Percentiles rank a stretch among this genome's conserved stretches.
phyloP scores from a whole-genome alignment of 169 alveolate genomes.

The Miamiensis avidus region DNA sequence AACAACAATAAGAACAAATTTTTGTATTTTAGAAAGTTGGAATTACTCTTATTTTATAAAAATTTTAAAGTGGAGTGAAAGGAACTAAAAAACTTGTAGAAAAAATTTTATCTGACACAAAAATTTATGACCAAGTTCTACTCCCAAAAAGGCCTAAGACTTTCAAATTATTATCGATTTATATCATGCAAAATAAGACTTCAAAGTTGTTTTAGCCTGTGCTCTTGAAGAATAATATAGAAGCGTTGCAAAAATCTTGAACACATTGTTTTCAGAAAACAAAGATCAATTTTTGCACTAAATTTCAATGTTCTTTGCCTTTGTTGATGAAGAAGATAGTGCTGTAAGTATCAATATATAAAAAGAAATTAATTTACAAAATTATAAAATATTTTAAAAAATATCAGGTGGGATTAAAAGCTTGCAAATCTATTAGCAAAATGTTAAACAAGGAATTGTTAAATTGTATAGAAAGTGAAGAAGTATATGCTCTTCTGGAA shows the following conservation, averaged over 20 bases:
- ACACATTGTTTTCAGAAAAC: not conserved
- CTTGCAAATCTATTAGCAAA: no score
- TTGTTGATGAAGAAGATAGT: not conserved
- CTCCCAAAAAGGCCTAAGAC: not conserved
- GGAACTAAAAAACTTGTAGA: not conserved
- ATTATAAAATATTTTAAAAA: no score
- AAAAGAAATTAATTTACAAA: not conserved
- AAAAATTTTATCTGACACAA: not conserved
- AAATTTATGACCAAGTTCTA: not conserved
- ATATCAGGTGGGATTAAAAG: no score
- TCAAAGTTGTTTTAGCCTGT: no score
- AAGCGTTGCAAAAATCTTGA: not conserved
- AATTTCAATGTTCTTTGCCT: no score
- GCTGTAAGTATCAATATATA: not conserved
- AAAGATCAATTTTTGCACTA: not conserved
- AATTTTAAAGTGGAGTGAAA: not conserved
- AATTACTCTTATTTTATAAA: no score
- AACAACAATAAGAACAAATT: no score
- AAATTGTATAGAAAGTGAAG: not conserved
- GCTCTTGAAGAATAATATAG: not conserved
- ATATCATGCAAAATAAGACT: not conserved
- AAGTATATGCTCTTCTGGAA: not conserved
- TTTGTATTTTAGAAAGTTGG: no score
- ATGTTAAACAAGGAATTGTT: not conserved
- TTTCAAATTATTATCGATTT: not conserved